Conservation (phyloP, 1,139 yeast species). For the Debaryomyces udenii region DNA sequence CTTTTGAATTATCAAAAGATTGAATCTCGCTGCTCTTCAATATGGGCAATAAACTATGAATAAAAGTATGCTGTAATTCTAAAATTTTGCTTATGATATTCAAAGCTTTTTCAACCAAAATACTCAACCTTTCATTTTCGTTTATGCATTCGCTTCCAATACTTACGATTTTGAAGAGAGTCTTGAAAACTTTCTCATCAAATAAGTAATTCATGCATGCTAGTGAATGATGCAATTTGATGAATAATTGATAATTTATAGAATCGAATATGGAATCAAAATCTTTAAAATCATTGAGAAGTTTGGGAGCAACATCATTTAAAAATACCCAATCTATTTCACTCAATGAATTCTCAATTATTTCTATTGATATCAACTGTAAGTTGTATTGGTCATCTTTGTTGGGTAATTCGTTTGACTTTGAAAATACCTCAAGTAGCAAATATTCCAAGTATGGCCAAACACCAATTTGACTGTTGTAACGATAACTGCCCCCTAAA, state of each 20-base stretch:
- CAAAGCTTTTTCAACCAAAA: constrained; percentile 34
- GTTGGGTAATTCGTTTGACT: constrained; percentile 30
- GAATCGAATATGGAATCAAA: constrained; percentile 51
- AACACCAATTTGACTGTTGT: constrained; percentile 56
- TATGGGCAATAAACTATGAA: constrained; percentile 29
- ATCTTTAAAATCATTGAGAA: constrained; percentile 39
- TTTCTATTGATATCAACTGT: constrained; percentile 55
- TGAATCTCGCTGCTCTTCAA: constrained; percentile 27
- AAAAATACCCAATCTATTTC: constrained; percentile 69
- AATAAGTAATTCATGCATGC: constrained; percentile 64
- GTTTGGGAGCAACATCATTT: constrained; percentile 38
- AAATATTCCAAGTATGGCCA: constrained; percentile 83
- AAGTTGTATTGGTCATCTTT: constrained; percentile 47
- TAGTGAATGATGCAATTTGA: constrained; percentile 69
- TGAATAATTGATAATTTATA: constrained; percentile 35
- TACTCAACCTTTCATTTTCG: constrained; percentile 30
- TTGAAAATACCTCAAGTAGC: constrained; percentile 64
- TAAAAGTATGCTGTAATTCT: constrained; percentile 52
- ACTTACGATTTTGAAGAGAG: constrained; percentile 55
- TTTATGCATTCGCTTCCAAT: constrained; percentile 58
- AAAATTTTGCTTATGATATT: constrained; percentile 52
- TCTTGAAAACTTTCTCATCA: constrained; percentile 56
- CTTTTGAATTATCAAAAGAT: constrained; percentile 11
- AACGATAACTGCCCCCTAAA: constrained; percentile 63
- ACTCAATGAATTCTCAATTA: constrained; percentile 55